Base-by-base conservation (phyloP, 768 basidiomycete genomes). In the Crassisporium funariophilum region DNA sequence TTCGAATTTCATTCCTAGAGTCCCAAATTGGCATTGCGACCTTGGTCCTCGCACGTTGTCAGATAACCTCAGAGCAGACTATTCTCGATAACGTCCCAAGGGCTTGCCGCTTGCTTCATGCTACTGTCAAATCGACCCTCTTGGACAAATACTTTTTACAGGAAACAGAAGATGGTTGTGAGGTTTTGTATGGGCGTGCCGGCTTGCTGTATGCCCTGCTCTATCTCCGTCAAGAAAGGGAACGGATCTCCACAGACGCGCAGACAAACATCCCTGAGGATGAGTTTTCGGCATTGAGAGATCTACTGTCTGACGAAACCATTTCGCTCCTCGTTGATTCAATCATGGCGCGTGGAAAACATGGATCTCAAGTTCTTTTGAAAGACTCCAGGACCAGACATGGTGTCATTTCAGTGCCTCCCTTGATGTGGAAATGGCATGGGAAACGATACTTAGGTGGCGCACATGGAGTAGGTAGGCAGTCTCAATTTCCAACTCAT, bases 341-440 rank as follows among this genome's bases (percentile, higher is more conserved):
- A 12, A 78, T 83, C 51, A 62, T 82, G 17, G 36, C 40, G 25
- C 69, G 78, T 33, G 79, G 79, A 35, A 63, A 55, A 35, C 52
- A 57, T 16, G 79, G 77, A 1, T 69, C 74, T 2, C 54, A 45
- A 41, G 33, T 45, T 6, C 74, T 77, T 55, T 47, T 46, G 2
- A 49, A 48, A 4, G 67, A 69, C 25, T 48, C 71, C 16, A 55
- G 55, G 9, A 48, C 47, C 3, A n/a, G n/a, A n/a, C 44, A 44
- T 17, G 51, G 56, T 15, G 29, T 45, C 10, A 50, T 57, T 34
- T 56, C 54, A 7, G 12, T 51, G 4, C 78, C 79, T 0, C 69
- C 75, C 1, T 60, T 82, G 21, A 82, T 82, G 79, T 82, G 81
- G 82, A 64, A 61, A 8, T 83, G 82, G 82, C 74, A 79, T 52